Evolutionary conservation across 768 basidiomycete species (phyloP), one percentile per base, ranked within the genome.

Genomic region (Tulasnella sp.): DNA sequence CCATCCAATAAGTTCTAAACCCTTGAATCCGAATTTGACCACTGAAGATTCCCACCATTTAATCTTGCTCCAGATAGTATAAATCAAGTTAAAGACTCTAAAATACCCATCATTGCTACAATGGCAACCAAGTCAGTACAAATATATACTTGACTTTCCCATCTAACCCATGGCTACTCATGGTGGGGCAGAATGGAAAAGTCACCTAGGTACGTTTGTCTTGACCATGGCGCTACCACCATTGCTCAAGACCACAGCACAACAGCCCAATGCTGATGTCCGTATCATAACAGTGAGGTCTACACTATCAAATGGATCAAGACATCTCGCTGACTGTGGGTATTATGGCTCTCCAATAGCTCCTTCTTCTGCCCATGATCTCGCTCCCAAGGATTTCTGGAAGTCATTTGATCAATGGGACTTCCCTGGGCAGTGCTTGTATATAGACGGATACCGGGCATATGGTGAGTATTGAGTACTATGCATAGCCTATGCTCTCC

Each of bases 171-270:
- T 17, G 3, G 11, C 49, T 30, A 44, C 24, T 73, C 24, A 63
- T 68, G n/a, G n/a, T n/a, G n/a, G n/a, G n/a, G n/a, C n/a, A n/a
- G n/a, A n/a, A n/a, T n/a, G n/a, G n/a, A n/a, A n/a, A n/a, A 68
- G 79, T 69, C 70, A 79, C 70, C 61, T 85, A 69, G 53, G 80
- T 70, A 82, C 81, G 68, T 66, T 80, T 56, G 73, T 78, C 17
- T 75, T 84, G 61, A 82, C 80, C 8, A 69, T 72, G 19, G 72
- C 74, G 4, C 73, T 84, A 7, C 71, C 82, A 38, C 78, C 82
- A 1, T 65, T 83, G 2, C 65, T 84, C 45, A 70, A 69, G 43
- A 66, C 71, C 53, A 84, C 83, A 1, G 76, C 80, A 0, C 63
- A 71, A 17, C 67, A 74, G 48, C 68, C 74, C 0, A 69, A 69